phyloP scores from a whole-genome alignment of 2,329 filamentous ascomycete genomes.

The Aspergillus udagawae region DNA sequence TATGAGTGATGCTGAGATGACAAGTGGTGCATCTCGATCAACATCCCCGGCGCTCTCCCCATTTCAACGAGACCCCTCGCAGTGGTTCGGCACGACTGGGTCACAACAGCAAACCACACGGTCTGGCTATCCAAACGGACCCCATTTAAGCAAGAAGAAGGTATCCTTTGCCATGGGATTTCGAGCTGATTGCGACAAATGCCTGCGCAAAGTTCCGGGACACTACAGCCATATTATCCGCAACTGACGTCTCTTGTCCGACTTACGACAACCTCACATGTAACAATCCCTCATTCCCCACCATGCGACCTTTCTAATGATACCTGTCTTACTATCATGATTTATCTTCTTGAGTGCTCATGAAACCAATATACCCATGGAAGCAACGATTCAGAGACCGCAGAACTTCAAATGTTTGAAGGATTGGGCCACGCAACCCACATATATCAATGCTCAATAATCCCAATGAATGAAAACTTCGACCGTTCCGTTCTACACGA shows the following conservation, averaged over 20 bases:
- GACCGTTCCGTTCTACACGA: neutral
- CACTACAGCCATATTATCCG: conserved; percentile 75
- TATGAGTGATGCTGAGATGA: conserved; percentile 17
- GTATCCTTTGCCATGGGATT: conserved; percentile 75
- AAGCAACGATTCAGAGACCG: neutral
- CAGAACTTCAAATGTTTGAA: neutral
- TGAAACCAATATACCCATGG: neutral
- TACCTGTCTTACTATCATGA: conserved; percentile 1
- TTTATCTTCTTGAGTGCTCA: neutral
- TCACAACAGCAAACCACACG: neutral
- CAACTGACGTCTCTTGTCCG: conserved; percentile 14
- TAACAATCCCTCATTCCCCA: neutral
- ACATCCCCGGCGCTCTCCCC: conserved; percentile 1
- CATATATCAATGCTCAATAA: neutral
- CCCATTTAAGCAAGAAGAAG: conserved; percentile 38
- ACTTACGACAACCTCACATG: neutral
- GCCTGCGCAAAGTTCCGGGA: conserved; percentile 67
- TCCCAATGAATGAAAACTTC: too few relatives aligned
- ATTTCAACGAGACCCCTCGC: neutral
- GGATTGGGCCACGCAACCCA: neutral
- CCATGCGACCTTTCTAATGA: neutral
- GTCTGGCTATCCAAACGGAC: neutral
- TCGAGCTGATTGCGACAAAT: conserved; percentile 74
- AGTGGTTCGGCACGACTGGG: neutral
- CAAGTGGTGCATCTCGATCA: conserved; percentile 5